Conservation (phyloP, 116 monocot species). For the Trichopus zeylanicus region DNA sequence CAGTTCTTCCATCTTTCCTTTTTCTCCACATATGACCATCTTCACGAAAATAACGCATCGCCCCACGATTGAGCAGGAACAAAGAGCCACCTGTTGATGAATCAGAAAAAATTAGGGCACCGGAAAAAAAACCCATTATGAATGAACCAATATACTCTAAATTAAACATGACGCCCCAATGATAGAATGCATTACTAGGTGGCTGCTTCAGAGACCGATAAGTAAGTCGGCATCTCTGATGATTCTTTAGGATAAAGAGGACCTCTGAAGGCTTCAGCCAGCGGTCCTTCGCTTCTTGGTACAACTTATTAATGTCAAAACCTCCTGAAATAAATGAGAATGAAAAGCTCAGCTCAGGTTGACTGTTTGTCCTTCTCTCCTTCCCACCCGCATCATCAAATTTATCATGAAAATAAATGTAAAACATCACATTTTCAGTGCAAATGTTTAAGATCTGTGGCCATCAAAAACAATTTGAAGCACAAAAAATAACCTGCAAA, state of each 20-base stretch:
- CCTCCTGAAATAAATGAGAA: conserved; percentile 29
- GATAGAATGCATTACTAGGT: conserved; percentile 38
- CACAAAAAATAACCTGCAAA: no score
- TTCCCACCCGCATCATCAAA: no score
- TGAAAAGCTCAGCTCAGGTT: background rate
- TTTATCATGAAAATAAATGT: no score
- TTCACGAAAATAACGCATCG: conserved; percentile 12
- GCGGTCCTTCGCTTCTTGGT: conserved; percentile 42
- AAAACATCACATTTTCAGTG: no score
- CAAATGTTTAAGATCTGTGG: no score
- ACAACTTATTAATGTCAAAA: conserved; percentile 50
- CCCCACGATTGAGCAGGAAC: conserved; percentile 68
- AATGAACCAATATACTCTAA: background rate
- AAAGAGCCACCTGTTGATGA: conserved; percentile 68
- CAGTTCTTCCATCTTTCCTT: conserved; percentile 1
- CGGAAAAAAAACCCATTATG: background rate
- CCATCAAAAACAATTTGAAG: no score
- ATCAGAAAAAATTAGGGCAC: background rate
- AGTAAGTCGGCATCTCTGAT: conserved; percentile 41
- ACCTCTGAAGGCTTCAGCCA: conserved; percentile 91
- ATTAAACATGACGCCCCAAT: background rate
- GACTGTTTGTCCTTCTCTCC: no score
- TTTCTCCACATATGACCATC: conserved; percentile 1
- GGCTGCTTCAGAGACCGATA: conserved; percentile 38
- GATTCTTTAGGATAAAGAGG: conserved; percentile 60